These are phyloP conservation scores for Ophiostoma perfectum DNA, from an alignment of 2,329 filamentous ascomycete species.

Conservation along the genomic window DNA sequence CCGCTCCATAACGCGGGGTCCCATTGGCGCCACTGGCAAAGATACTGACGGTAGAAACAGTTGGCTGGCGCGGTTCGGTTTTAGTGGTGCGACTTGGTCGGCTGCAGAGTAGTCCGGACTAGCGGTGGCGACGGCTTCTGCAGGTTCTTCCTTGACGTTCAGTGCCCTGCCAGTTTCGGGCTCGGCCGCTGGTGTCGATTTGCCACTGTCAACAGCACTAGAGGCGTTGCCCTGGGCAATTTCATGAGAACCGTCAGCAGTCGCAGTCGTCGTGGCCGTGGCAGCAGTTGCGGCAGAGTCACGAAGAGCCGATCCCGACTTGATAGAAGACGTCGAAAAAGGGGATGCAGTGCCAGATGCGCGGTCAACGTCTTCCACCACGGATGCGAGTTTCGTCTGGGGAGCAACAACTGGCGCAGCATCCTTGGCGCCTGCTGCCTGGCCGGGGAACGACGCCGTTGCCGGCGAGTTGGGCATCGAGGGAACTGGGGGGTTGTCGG, in stretches of 20 bases:
- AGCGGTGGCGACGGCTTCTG: neutral
- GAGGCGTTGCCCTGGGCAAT: neutral
- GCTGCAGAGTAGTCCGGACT: constrained; percentile 6
- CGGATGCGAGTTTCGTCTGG: neutral
- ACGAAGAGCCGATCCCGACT: constrained; percentile 11
- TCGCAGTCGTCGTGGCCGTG: constrained; percentile 6
- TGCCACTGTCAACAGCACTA: neutral
- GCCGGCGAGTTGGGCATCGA: constrained; percentile 22
- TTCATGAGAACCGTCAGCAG: neutral
- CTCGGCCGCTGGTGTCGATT: neutral
- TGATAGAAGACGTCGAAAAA: constrained; percentile 18
- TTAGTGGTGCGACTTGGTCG: constrained; percentile 40
- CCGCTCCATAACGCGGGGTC: constrained; percentile 35
- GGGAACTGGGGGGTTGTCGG: constrained; percentile 30
- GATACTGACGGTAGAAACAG: constrained; percentile 31
- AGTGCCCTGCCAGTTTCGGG: neutral
- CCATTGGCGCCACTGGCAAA: constrained; percentile 6
- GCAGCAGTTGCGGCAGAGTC: constrained; percentile 21
- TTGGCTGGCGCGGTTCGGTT: constrained; percentile 37
- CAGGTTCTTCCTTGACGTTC: neutral
- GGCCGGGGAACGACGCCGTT: neutral
- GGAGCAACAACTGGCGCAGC: neutral
- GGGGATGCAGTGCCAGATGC: constrained; percentile 16
- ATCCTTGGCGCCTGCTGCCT: neutral
- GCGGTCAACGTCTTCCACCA: constrained; percentile 11